Base-by-base conservation (phyloP, 495 filamentous ascomycete genomes). In the Lasiosphaeria hispida region DNA sequence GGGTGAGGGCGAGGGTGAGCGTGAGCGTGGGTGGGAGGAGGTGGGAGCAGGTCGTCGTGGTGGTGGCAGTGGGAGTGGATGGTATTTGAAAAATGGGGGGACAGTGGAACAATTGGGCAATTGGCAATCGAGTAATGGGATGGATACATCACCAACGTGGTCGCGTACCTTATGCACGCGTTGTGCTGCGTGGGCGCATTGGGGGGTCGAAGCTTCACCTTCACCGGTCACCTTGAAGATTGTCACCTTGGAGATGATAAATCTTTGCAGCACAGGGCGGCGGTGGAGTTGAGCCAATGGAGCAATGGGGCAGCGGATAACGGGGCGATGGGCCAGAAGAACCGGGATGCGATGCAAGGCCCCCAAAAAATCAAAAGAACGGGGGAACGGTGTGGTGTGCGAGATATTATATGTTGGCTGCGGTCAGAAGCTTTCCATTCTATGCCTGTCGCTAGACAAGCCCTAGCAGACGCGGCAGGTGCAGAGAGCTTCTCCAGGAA, bases 1-100 rank as follows among this genome's bases (percentile, higher is more conserved):
- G 38, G 35, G 48, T 19, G n/a, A 40, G 17, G 36, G 45, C 10
- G 47, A 40, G 7, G 14, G 34, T 34, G 48, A 34, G 37, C 17
- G 55, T 43, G 43, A 42, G 55, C 39, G 49, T 40, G 57, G 35
- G 37, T 39, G 51, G 50, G 30, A 14, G 15, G 51, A 42, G 50
- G 35, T n/a, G 43, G 34, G 37, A 34, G 36, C n/a, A 30, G 4
- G 37, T 2, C 11, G 44, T 48, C 23, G n/a, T 23, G n/a, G 53
- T 30, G 19, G n/a, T 7, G 30, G 4, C 38, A 2, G 15, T 35
- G 39, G 51, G 39, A 19, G 36, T 14, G 11, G 39, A 33, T n/a
- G 50, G 6, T 18, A 1, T 23, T 30, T 19, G 36, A 7, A n/a
- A 23, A 30, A 48, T 7, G n/a, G 19, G 51, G 19, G 33, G 14